These are phyloP conservation scores for Aureoboletus auriporus DNA, from an alignment of 768 basidiomycete genomes.

Conservation along the genomic window DNA sequence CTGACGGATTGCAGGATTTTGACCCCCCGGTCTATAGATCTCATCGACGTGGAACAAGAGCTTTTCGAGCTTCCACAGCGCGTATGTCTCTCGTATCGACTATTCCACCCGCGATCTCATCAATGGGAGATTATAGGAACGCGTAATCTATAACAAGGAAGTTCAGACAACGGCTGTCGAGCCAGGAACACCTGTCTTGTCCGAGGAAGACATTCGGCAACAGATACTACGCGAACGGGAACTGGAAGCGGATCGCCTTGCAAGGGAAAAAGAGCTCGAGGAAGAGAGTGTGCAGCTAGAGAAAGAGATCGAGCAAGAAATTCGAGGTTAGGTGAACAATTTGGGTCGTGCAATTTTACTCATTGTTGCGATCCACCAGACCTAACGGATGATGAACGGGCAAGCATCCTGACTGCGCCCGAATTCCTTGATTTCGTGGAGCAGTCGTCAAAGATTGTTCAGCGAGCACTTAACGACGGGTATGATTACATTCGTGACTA, in stretches of 20 bases:
- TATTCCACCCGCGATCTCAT: neutral
- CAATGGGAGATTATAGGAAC: slow-evolving; percentile 45
- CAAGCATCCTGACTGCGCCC: slow-evolving; percentile 77
- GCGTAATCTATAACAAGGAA: slow-evolving; percentile 80
- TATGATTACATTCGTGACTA: slow-evolving; percentile 99
- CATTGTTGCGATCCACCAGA: slow-evolving; percentile 42
- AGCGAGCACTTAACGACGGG: slow-evolving; percentile 89
- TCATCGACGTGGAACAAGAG: slow-evolving; percentile 88
- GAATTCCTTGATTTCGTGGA: slow-evolving; percentile 95
- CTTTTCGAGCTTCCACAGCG: slow-evolving; percentile 87
- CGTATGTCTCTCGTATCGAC: slow-evolving; percentile 37
- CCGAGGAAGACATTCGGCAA: slow-evolving; percentile 74
- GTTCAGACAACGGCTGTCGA: slow-evolving; percentile 73
- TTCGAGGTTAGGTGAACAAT: slow-evolving; percentile 52
- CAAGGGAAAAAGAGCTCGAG: slow-evolving; percentile 74
- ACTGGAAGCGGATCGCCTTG: slow-evolving; percentile 61
- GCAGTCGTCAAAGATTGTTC: slow-evolving; percentile 90
- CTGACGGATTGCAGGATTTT: slow-evolving; percentile 43
- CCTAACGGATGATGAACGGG: slow-evolving; percentile 80
- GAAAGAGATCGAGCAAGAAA: slow-evolving; percentile 82
- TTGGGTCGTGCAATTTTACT: neutral
- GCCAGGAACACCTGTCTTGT: slow-evolving; percentile 42
- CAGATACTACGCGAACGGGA: slow-evolving; percentile 58
- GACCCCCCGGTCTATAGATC: slow-evolving; percentile 63
- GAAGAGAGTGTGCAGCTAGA: slow-evolving; percentile 82